phyloP scores from a whole-genome alignment of 305 asterid genomes.

The Andrographis paniculata region DNA sequence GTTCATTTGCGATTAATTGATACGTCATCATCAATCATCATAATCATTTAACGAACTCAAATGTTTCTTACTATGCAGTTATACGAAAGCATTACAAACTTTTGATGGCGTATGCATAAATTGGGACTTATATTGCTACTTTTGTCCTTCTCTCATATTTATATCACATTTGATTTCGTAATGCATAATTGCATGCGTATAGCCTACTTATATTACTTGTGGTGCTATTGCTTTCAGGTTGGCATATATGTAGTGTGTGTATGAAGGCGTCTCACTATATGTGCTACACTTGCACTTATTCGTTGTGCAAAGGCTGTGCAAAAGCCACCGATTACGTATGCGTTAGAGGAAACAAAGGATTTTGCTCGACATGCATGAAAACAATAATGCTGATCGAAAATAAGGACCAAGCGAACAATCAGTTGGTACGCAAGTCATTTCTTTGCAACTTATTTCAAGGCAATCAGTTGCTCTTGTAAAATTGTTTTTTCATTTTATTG shows the following conservation, averaged over 20 bases:
- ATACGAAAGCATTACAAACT: no score
- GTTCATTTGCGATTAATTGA: no score
- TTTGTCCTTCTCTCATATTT: no score
- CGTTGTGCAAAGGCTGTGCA: slow-evolving; percentile 85
- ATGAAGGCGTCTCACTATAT: slow-evolving; percentile 58
- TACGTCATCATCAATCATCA: no score
- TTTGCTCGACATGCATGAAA: slow-evolving; percentile 88
- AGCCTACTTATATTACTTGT: slow-evolving; percentile 19
- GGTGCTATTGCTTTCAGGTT: slow-evolving; percentile 55
- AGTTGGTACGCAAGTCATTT: slow-evolving; percentile 42
- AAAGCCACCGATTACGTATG: slow-evolving; percentile 54
- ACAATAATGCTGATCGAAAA: slow-evolving; percentile 81
- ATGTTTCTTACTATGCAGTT: no score
- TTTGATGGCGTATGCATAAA: no score
- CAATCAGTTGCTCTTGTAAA: background rate
- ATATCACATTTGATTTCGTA: no score
- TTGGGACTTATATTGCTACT: no score
- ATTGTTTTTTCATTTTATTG: background rate
- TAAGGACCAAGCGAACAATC: slow-evolving; percentile 57
- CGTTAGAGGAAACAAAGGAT: slow-evolving; percentile 82
- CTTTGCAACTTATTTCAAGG: slow-evolving; percentile 9
- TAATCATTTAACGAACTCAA: no score
- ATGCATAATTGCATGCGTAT: no score
- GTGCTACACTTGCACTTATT: slow-evolving; percentile 95
- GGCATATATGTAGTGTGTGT: slow-evolving; percentile 98